Conservation (phyloP, 768 basidiomycete species). For the Floccularia luteovirens region DNA sequence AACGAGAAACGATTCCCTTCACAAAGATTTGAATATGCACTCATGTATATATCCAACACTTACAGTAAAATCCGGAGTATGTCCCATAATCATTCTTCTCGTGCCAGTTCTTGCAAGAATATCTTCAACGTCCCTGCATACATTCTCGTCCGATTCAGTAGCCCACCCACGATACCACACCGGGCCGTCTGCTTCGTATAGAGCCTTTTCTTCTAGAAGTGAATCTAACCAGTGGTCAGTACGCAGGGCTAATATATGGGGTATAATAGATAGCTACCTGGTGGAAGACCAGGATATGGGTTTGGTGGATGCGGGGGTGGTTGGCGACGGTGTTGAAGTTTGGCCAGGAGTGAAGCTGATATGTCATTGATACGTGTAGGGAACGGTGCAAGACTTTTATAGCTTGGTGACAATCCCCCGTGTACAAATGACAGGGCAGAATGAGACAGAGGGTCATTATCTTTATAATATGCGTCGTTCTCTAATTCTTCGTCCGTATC, state of each 20-base stretch:
- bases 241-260: neutral
- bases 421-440: constrained; percentile 90
- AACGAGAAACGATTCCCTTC: constrained; percentile 76
- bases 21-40: constrained; percentile 2
- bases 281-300: constrained; percentile 67
- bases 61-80: constrained; percentile 85
- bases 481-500: constrained; percentile 9
- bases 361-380: constrained; percentile 78
- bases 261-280: constrained; percentile 17
- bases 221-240: constrained; percentile 31
- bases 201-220: constrained; percentile 54
- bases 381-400: constrained; percentile 71
- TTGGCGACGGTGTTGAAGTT: constrained; percentile 57
- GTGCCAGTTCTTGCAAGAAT: constrained; percentile 75
- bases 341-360: constrained; percentile 58
- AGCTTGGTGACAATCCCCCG: constrained; percentile 80
- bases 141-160: constrained; percentile 54
- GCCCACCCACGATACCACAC: constrained; percentile 97
- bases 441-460: constrained; percentile 52
- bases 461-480: constrained; percentile 19
- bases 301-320: constrained; percentile 80
- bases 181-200: constrained; percentile 78
- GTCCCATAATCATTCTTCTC: constrained; percentile 90
- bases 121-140: constrained; percentile 64
- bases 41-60: constrained; percentile 8